phyloP scores from a whole-genome alignment of 306 rosid genomes.

The Cyclanthera cordifolia region DNA sequence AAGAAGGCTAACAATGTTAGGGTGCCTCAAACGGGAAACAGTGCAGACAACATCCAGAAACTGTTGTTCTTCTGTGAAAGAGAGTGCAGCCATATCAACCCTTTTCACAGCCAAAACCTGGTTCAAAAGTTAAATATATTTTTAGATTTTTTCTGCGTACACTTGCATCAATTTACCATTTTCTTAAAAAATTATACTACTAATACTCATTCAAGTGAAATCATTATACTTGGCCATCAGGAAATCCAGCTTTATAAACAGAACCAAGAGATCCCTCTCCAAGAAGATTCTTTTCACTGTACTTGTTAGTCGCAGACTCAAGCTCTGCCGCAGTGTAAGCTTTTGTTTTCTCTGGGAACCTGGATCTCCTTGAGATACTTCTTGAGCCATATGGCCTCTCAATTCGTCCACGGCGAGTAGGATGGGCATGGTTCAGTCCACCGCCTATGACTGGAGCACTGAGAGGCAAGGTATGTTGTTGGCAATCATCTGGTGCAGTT shows the following conservation, averaged over 20 bases:
- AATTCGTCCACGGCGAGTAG: constrained; percentile 28
- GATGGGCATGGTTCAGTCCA: constrained; percentile 40
- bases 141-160: not conserved
- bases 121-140: not conserved
- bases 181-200: not conserved
- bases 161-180: not conserved
- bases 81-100: constrained; percentile 47
- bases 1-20: constrained; percentile 57
- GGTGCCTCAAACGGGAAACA: constrained; percentile 64
- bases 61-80: constrained; percentile 65
- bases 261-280: constrained; percentile 92
- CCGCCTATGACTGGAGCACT: constrained; percentile 38
- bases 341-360: constrained; percentile 39
- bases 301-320: constrained; percentile 67
- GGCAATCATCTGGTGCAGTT: constrained; percentile 36
- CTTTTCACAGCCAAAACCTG: constrained; percentile 73
- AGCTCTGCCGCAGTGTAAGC: constrained; percentile 58
- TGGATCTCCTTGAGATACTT: constrained; percentile 44
- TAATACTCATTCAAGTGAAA: not conserved
- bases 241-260: constrained; percentile 71
- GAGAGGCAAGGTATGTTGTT: constrained; percentile 32
- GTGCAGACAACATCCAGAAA: constrained; percentile 71
- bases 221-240: constrained; percentile 57
- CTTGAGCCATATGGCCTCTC: constrained; percentile 38
- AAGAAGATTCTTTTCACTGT: constrained; percentile 49